Evolutionary conservation across 2,329 filamentous ascomycete genomes (phyloP).

Genomic region (Pseudopithomyces chartarum): DNA sequence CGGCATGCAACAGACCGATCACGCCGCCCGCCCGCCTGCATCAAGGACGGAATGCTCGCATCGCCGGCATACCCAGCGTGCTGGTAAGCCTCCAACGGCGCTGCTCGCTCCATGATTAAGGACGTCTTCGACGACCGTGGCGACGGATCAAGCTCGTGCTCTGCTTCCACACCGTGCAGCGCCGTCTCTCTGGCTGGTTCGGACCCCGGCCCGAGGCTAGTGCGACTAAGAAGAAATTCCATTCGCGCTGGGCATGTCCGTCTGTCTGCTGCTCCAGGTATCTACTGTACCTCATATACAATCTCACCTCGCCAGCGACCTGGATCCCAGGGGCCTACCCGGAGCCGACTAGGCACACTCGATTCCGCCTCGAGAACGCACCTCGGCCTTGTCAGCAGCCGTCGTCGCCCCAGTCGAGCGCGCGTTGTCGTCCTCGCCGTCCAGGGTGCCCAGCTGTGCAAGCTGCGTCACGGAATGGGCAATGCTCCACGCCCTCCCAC

Average conservation of each 20-base stretch:
- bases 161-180: neutral
- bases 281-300: too few species aligned
- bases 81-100: neutral
- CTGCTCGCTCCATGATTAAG: neutral
- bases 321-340: too few species aligned
- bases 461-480: neutral
- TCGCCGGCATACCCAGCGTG: neutral
- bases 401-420: neutral
- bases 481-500: neutral
- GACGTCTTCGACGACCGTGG: neutral
- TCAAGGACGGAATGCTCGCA: neutral
- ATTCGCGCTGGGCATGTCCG: too few species aligned
- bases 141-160: neutral
- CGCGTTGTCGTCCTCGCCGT: neutral
- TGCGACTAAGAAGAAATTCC: too few species aligned
- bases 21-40: neutral
- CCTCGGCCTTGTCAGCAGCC: neutral
- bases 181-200: neutral
- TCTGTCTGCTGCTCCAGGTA: too few species aligned
- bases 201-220: too few species aligned
- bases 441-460: neutral
- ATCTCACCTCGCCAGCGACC: too few species aligned
- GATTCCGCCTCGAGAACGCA: neutral
- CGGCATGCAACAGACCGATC: conserved; percentile 2
- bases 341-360: neutral